These are phyloP conservation scores for Paralagenidium karlingii DNA, from an alignment of 352 stramenopile genomes.

Conservation along the genomic window DNA sequence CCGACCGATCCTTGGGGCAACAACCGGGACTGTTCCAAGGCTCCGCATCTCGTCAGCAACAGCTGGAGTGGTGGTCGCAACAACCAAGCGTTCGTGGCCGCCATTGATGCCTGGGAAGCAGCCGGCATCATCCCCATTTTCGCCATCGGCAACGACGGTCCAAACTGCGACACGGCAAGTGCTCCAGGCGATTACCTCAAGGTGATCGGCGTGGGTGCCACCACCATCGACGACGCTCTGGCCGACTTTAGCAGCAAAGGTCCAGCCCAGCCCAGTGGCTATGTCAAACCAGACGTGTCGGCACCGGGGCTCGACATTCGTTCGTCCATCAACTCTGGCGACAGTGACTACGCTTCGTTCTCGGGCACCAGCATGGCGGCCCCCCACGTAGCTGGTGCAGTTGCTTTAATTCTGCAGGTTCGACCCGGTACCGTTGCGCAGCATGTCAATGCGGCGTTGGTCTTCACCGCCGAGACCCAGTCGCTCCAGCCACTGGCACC, in stretches of 20 bases:
- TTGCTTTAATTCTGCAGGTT: slow-evolving; percentile 13
- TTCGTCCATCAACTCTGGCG: slow-evolving; percentile 6
- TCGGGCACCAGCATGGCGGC: slow-evolving; percentile 20
- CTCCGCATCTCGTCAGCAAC: slow-evolving; percentile 23
- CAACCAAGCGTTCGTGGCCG: slow-evolving; percentile 8
- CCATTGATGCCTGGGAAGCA: slow-evolving; percentile 13
- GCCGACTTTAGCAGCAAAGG: slow-evolving; percentile 18
- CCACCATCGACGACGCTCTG: slow-evolving; percentile 8
- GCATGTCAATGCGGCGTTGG: too few species aligned
- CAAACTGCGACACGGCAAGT: slow-evolving; percentile 11
- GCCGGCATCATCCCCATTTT: slow-evolving; percentile 23
- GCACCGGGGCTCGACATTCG: slow-evolving; percentile 11
- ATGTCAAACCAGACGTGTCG: slow-evolving; percentile 19
- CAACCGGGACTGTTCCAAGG: slow-evolving; percentile 17
- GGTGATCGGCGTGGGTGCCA: slow-evolving; percentile 18
- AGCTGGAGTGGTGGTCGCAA: slow-evolving; percentile 12
- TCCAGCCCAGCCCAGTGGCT: slow-evolving; percentile 14
- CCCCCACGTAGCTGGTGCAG: slow-evolving; percentile 13
- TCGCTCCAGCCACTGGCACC: neutral
- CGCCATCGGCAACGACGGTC: slow-evolving; percentile 15
- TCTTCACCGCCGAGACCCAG: too few species aligned
- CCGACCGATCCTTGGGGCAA: slow-evolving; percentile 3
- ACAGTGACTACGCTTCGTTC: slow-evolving; percentile 11
- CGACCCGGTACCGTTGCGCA: slow-evolving; percentile 10
- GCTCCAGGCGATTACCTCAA: slow-evolving; percentile 13